These are phyloP conservation scores for Cryphonectria carpinicola DNA, from an alignment of 2,329 filamentous ascomycete species.

Conservation along the genomic window DNA sequence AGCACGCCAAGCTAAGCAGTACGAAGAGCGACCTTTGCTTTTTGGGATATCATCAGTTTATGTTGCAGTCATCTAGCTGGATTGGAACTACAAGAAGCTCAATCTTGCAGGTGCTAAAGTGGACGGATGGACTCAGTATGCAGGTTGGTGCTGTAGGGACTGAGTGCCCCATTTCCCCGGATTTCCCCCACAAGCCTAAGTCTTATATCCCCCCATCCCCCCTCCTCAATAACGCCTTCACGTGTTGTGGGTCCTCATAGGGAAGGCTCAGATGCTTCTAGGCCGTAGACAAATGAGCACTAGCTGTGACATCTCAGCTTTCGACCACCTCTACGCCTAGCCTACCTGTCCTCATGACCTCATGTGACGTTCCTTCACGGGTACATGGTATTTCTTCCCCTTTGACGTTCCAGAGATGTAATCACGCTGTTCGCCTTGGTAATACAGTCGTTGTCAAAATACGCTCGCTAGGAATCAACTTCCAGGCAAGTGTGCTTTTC, in stretches of 20 bases:
- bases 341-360: background rate
- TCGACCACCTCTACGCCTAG: background rate
- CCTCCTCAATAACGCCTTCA: background rate
- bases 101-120: background rate
- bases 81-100: background rate
- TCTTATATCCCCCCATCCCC: background rate
- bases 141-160: background rate
- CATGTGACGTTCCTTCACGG: background rate
- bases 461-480: background rate
- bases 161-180: conserved; percentile 6
- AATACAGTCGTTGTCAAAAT: background rate
- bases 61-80: background rate
- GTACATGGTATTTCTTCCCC: background rate
- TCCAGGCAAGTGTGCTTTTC: background rate
- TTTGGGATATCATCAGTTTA: background rate
- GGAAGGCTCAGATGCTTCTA: background rate
- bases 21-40: background rate
- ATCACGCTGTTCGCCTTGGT: background rate
- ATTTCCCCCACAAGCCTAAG: conserved; percentile 19
- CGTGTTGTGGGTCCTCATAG: background rate
- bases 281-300: background rate
- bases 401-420: background rate
- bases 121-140: background rate
- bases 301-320: background rate
- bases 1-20: background rate